These are phyloP conservation scores for Incumbomyces delicatus DNA, from an alignment of 2,329 filamentous ascomycete genomes.

Conservation along the genomic window DNA sequence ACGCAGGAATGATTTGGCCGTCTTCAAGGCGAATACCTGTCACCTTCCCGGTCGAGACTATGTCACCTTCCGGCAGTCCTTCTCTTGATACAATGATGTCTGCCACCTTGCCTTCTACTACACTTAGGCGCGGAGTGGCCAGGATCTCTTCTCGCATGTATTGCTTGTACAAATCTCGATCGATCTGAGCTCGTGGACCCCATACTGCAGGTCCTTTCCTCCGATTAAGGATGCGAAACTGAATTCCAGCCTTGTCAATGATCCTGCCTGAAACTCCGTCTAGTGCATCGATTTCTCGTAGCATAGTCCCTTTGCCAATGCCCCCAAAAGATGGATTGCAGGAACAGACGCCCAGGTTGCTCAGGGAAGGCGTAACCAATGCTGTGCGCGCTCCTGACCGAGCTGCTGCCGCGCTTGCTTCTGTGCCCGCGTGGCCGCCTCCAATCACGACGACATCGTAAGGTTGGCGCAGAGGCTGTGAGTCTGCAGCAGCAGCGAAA, in stretches of 20 bases:
- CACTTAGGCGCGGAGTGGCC: slow-evolving; percentile 64
- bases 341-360: slow-evolving; percentile 88
- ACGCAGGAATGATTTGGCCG: slow-evolving; percentile 70
- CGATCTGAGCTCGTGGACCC: slow-evolving; percentile 94
- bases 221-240: slow-evolving; percentile 80
- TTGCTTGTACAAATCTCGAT: slow-evolving; percentile 75
- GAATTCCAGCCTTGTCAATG: slow-evolving; percentile 88
- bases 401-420: slow-evolving; percentile 85
- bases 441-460: slow-evolving; percentile 95
- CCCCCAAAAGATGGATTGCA: slow-evolving; percentile 96
- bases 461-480: slow-evolving; percentile 37
- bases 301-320: slow-evolving; percentile 96
- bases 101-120: slow-evolving; percentile 78
- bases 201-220: slow-evolving; percentile 92
- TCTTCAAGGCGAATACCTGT: slow-evolving; percentile 78
- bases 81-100: slow-evolving; percentile 71
- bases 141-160: slow-evolving; percentile 83
- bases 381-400: slow-evolving; percentile 80
- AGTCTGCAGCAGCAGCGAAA: slow-evolving; percentile 18
- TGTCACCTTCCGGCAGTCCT: slow-evolving; percentile 31
- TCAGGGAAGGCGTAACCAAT: slow-evolving; percentile 75
- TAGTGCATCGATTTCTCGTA: slow-evolving; percentile 88
- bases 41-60: slow-evolving; percentile 57
- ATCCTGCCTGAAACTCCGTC: slow-evolving; percentile 82
- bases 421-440: slow-evolving; percentile 88